Conservation (phyloP, 108 stramenopile genomes). For the Schizochytrium sp. region DNA sequence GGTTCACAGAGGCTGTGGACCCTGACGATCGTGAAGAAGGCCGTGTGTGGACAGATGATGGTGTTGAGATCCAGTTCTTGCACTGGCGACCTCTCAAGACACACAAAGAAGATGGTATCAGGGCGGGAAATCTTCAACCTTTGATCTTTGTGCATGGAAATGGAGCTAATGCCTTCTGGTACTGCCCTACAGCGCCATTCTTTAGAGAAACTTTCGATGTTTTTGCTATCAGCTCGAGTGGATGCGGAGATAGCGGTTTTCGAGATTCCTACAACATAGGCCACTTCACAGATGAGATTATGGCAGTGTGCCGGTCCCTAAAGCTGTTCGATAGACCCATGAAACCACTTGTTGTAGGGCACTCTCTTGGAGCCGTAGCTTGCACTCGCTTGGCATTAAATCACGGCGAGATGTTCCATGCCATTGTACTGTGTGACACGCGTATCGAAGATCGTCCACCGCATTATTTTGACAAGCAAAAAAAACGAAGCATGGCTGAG, state of each 20-base stretch:
- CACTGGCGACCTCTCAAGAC: background rate
- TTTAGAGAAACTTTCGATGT: conserved; percentile 35
- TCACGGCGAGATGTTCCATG: conserved; percentile 40
- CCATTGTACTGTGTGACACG: conserved; percentile 4
- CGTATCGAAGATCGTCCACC: conserved; percentile 7
- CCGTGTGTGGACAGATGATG: background rate
- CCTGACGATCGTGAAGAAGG: conserved; percentile 33
- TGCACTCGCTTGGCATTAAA: conserved; percentile 12
- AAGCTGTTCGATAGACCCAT: conserved; percentile 3
- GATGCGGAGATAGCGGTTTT: background rate
- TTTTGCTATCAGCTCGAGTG: conserved; percentile 20
- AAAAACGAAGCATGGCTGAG: background rate
- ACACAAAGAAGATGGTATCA: background rate
- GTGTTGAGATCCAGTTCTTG: conserved; percentile 21
- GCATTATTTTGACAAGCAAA: background rate
- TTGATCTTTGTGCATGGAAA: conserved; percentile 56
- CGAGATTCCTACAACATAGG: conserved; percentile 57
- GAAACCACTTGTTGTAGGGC: conserved; percentile 11
- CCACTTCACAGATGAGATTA: conserved; percentile 33
- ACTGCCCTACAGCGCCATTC: conserved; percentile 16
- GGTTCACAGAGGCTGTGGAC: conserved; percentile 18
- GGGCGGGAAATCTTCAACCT: conserved; percentile 11
- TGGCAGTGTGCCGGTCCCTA: background rate
- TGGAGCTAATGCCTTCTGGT: conserved; percentile 53
- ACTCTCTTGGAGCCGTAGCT: conserved; percentile 35